These are phyloP conservation scores for Austroboletus novae-zelandiae DNA, from an alignment of 1,284 basidiomycete species.

Conservation along the genomic window DNA sequence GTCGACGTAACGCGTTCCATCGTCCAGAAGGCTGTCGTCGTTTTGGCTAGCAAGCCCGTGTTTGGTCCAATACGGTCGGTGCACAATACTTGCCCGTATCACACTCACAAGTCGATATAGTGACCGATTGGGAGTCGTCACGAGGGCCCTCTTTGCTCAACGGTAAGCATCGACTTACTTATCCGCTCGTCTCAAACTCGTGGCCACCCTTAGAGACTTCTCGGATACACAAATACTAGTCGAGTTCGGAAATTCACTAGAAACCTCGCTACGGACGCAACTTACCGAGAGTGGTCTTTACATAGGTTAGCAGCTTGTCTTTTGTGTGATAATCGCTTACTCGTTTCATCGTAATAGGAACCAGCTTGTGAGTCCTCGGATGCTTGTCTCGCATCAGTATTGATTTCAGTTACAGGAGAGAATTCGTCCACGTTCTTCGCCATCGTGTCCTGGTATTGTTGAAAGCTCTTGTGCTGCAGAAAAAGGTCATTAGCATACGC, in stretches of 20 bases:
- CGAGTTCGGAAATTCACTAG: constrained; percentile 77
- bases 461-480: constrained; percentile 93
- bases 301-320: constrained; percentile 61
- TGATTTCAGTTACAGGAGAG: constrained; percentile 50
- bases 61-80: constrained; percentile 82
- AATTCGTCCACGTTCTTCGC: constrained; percentile 92
- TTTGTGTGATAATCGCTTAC: constrained; percentile 12
- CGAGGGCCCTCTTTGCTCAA: constrained; percentile 86
- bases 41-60: constrained; percentile 86
- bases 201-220: constrained; percentile 62
- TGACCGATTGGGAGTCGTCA: constrained; percentile 96
- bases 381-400: background rate
- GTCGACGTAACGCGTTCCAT: constrained; percentile 92
- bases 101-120: constrained; percentile 35
- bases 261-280: constrained; percentile 63
- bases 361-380: constrained; percentile 62
- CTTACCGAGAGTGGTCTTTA: constrained; percentile 81
- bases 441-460: constrained; percentile 92
- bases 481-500: constrained; percentile 52
- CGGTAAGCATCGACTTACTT: constrained; percentile 35
- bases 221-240: constrained; percentile 79
- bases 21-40: constrained; percentile 97
- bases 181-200: background rate
- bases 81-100: background rate
- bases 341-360: constrained; percentile 49